Percentiles rank a stretch among this genome's conserved stretches.
These are phyloP conservation scores for Silene conica DNA, from an alignment of 148 eudicot genomes.

Conservation along the genomic window DNA sequence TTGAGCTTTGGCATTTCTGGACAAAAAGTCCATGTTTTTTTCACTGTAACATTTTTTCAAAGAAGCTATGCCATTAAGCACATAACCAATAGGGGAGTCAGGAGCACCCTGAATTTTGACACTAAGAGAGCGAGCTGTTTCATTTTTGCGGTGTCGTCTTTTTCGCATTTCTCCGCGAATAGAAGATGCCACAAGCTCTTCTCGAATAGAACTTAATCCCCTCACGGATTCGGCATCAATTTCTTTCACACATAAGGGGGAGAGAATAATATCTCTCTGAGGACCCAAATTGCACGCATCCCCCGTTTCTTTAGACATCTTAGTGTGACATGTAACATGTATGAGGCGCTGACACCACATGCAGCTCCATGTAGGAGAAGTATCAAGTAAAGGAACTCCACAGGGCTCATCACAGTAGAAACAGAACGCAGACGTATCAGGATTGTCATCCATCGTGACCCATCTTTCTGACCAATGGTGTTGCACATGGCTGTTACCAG, in stretches of 20 bases:
- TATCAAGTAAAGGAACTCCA: constrained; percentile 69
- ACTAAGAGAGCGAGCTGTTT: constrained; percentile 34
- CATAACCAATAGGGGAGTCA: constrained; percentile 32
- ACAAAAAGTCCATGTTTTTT: constrained; percentile 33
- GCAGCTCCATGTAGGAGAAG: constrained; percentile 82
- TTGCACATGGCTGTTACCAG: constrained; percentile 56
- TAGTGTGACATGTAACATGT: constrained; percentile 73
- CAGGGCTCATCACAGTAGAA: constrained; percentile 84
- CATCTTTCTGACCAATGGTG: constrained; percentile 95
- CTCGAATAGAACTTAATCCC: constrained; percentile 37
- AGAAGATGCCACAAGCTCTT: constrained; percentile 38
- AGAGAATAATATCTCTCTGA: constrained; percentile 58
- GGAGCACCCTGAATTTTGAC: constrained; percentile 46
- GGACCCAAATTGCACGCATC: constrained; percentile 77
- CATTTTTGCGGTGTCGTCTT: constrained; percentile 55
- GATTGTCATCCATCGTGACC: constrained; percentile 67
- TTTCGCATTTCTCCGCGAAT: constrained; percentile 52
- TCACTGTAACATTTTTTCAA: constrained; percentile 47
- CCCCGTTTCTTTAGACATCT: constrained; percentile 68
- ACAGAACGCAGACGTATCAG: constrained; percentile 72
- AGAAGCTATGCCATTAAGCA: constrained; percentile 46
- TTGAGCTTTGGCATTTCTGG: constrained; percentile 31
- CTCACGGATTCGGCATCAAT: constrained; percentile 36
- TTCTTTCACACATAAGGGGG: constrained; percentile 73
- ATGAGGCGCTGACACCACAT: constrained; percentile 85